phyloP scores from a whole-genome alignment of 179 eudicot genomes.

The Vitellaria paradoxa region DNA sequence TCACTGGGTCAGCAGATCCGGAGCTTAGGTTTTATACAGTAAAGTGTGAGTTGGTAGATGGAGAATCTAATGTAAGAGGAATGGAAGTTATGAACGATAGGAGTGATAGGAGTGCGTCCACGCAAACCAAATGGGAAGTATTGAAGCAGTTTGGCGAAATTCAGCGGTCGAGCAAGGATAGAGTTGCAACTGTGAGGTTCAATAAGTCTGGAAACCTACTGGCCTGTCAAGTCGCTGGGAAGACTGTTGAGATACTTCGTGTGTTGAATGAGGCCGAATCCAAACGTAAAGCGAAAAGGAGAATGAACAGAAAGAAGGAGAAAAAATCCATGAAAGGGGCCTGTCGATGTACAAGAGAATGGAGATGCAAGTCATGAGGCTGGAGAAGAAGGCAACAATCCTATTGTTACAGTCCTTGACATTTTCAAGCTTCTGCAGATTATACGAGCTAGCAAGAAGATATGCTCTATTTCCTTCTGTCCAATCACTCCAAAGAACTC shows the following conservation, averaged over 20 bases:
- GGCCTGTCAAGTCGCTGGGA: constrained; percentile 96
- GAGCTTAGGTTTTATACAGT: constrained; percentile 80
- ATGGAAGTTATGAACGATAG: constrained; percentile 22
- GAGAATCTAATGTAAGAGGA: constrained; percentile 26
- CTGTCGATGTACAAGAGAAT: constrained; percentile 39
- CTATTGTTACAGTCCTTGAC: constrained; percentile 58
- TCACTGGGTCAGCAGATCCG: constrained; percentile 87
- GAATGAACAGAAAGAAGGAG: constrained; percentile 79
- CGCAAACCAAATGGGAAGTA: constrained; percentile 73
- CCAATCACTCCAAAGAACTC: constrained; percentile 60
- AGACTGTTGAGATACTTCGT: constrained; percentile 78
- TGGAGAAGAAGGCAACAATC: constrained; percentile 37
- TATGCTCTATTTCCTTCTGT: constrained; percentile 77
- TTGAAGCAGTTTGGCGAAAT: constrained; percentile 86
- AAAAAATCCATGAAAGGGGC: constrained; percentile 56
- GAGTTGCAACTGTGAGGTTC: constrained; percentile 81
- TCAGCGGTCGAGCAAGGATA: constrained; percentile 76
- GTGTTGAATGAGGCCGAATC: constrained; percentile 83
- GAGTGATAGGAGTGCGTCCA: constrained; percentile 14
- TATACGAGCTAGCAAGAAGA: constrained; percentile 77
- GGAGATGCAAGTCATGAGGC: constrained; percentile 34
- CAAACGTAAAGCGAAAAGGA: constrained; percentile 88
- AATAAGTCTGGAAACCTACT: constrained; percentile 72
- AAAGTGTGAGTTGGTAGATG: constrained; percentile 47
- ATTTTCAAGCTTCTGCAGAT: constrained; percentile 74